Base-by-base conservation (phyloP, 352 stramenopile species). In the Globisporangium perplexum region DNA sequence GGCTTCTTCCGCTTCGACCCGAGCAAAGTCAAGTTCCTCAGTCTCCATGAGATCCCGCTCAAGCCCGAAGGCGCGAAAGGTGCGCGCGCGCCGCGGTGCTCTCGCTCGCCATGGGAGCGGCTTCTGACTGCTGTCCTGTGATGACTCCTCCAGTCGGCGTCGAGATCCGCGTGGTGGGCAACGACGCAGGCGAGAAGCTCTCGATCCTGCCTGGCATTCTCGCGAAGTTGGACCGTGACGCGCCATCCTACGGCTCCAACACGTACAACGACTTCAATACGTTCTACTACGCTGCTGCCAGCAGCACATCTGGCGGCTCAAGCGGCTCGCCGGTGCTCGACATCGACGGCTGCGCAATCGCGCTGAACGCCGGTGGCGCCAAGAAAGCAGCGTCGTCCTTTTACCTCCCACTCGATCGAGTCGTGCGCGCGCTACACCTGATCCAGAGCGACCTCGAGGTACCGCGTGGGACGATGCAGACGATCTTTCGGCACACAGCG, bases 191-290 rank as follows among this genome's bases (percentile, higher is more conserved):
- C 10, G 90, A 97, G 70, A 97, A 97, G 62, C 68, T 97, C 47
- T 93, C 74, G 26, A 96, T 97, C 48, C 59, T 97, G 18, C 76
- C 85, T 1, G 90, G 88, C 10, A 96, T 96, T 50, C 66, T 97
- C 28, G 88, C 90, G 42, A 90, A 95, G 49, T 53, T 97, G 30
- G 90, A 97, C 60, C 90, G 90, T 15, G 86, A 96, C 53, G 87
- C 88, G 31, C 90, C 90, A 15, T 81, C 86, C 36, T 97, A 97
- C 53, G 82, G 83, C 22, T 88, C 74, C 4, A 75, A 61, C 36
- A 82, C 75, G 18, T 97, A 97, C 77, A 94, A 95, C 35, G 90
- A 97, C 60, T 95, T 96, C 55, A 96, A 96, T 60, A 97, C 88
- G 22, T 97, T 97, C 47, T 97, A 97, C 67, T 93, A 90, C 61